These are phyloP conservation scores for Thuja plicata DNA, from an alignment of 83 land plant species.

Conservation along the genomic window DNA sequence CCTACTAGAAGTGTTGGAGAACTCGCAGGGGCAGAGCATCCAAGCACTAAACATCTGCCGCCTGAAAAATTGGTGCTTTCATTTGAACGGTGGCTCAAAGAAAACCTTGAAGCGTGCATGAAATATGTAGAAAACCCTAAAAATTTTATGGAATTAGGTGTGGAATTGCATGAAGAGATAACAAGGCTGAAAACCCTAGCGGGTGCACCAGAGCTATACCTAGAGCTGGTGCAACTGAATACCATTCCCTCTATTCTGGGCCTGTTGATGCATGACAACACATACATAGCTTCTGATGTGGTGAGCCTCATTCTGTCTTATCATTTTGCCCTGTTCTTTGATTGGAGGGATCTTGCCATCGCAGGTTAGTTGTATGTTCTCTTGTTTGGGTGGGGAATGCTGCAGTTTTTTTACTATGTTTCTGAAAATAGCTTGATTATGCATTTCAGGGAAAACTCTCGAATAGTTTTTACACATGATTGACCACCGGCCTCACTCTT, in stretches of 20 bases:
- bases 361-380: slow-evolving; percentile 32
- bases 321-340: slow-evolving; percentile 47
- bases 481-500: not conserved
- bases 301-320: slow-evolving; percentile 74
- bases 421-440: not conserved
- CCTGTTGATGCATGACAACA: slow-evolving; percentile 78
- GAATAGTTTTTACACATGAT: too few species aligned
- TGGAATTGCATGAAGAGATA: slow-evolving; percentile 94
- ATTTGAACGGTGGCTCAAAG: slow-evolving; percentile 91
- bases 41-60: slow-evolving; percentile 82
- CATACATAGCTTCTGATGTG: slow-evolving; percentile 81
- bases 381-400: not conserved
- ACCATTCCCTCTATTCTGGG: slow-evolving; percentile 68
- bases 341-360: slow-evolving; percentile 66
- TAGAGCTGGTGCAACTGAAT: slow-evolving; percentile 80
- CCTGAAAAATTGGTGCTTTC: slow-evolving; percentile 76
- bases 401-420: not conserved
- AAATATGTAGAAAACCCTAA: slow-evolving; percentile 92
- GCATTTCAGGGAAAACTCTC: not conserved
- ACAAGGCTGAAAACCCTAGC: slow-evolving; percentile 79
- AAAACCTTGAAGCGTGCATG: slow-evolving; percentile 93
- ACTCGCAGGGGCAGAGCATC: slow-evolving; percentile 35
- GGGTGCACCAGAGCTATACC: slow-evolving; percentile 90
- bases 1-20: slow-evolving; percentile 82
- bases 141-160: slow-evolving; percentile 89